Base-by-base conservation (phyloP, 192 early-diverging fungal genomes). In the Umbelopsis sp. region DNA sequence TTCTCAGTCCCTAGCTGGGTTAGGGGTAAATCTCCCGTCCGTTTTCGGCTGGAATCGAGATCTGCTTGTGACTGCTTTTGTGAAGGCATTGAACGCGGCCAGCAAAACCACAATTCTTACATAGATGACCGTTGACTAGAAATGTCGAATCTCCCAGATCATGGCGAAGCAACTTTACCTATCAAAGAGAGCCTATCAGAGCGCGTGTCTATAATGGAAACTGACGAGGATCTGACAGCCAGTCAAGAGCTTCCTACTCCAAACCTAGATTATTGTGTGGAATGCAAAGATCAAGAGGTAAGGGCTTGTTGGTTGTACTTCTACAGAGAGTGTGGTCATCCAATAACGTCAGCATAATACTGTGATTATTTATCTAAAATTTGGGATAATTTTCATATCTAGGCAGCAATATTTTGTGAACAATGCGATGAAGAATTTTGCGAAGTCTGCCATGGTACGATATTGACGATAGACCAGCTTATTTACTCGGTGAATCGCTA, bases 371-470 rank as follows among this genome's bases (percentile, higher is more conserved):
- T 11, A 61, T n/a, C 44, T 18, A 9, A 27, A 37, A 66, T 66
- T 67, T 41, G 44, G 15, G 50, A 33, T 41, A 66, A 25, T 37
- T 44, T 68, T 15, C 22, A 35, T 46, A 25, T 86, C 4, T 25
- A 90, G 49, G 81, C 90, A 1, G 73, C 78, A 3, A 76, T 91
- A 33, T 88, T 83, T 71, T 98, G 97, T 82, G 90, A 95, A 67
- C 89, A 94, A 72, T 97, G 95, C 50, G 85, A 82, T 49, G 95
- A 92, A 74, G 90, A 92, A 73, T 98, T 92, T 89, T 98, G 96
- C 77, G 91, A 93, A 74, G 94, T 98, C 22, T 98, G 96, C 74
- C 91, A 87, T 69, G 85, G 76, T 77, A 49, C 22, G 21, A 37
- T n/a, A 53, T 9, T 44, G n/a, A 10, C 10, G 25, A 52, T 44